Evolutionary conservation across 805 yeast species (phyloP).

Genomic region (Pichia paraexigua): DNA sequence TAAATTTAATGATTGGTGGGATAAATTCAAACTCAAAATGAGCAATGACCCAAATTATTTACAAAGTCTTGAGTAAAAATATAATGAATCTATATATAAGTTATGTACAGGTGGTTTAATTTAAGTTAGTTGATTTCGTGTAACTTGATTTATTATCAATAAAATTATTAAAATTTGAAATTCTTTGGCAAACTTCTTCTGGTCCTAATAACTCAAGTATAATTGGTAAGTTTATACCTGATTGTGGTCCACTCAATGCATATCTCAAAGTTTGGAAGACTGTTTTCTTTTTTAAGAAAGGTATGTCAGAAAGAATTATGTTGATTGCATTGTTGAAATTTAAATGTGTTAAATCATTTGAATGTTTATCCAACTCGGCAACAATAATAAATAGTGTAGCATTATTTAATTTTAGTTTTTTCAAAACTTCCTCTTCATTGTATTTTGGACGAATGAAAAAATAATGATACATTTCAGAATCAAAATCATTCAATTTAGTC

Average conservation of each 20-base stretch:
- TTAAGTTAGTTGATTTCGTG: background rate
- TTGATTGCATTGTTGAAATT: conserved; percentile 11
- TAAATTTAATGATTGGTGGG: conserved; percentile 94
- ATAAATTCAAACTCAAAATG: conserved; percentile 68
- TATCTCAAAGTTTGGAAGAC: conserved; percentile 54
- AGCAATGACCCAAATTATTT: conserved; percentile 78
- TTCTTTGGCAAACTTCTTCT: conserved; percentile 27
- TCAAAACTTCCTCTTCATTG: conserved; percentile 9
- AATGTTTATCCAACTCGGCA: conserved; percentile 8
- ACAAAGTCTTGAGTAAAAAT: conserved; percentile 31
- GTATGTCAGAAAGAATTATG: background rate
- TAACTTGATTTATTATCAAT: background rate
- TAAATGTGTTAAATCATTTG: conserved; percentile 7
- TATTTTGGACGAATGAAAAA: conserved; percentile 36
- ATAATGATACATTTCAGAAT: conserved; percentile 36
- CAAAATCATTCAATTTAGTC: conserved; percentile 46
- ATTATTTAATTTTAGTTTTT: conserved; percentile 15
- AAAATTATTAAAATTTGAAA: conserved; percentile 7
- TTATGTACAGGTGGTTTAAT: background rate
- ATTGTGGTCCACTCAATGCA: conserved; percentile 59
- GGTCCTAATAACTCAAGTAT: conserved; percentile 49
- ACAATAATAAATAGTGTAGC: background rate
- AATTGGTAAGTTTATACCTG: conserved; percentile 62
- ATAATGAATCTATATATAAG: background rate
- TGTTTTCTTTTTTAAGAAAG: conserved; percentile 28